phyloP scores from a whole-genome alignment of 1,139 yeast species.

The Kodamaea derodonti region DNA sequence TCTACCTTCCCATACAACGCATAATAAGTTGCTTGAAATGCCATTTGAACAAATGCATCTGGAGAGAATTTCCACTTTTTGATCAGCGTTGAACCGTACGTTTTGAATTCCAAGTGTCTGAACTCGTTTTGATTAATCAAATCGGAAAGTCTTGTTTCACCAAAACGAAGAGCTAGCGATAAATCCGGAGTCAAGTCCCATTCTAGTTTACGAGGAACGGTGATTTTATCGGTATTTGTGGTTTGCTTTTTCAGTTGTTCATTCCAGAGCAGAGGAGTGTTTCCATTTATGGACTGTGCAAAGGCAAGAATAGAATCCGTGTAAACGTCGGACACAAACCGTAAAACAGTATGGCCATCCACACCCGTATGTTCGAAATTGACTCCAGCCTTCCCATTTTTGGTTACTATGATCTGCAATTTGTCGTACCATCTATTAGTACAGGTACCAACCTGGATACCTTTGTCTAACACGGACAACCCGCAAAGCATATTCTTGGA shows the following conservation, averaged over 20 bases:
- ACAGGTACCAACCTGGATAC: conserved; percentile 90
- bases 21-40: conserved; percentile 89
- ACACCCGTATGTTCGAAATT: conserved; percentile 95
- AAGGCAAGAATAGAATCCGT: conserved; percentile 86
- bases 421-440: conserved; percentile 95
- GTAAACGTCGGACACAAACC: conserved; percentile 86
- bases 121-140: conserved; percentile 88
- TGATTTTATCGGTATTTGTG: conserved; percentile 24
- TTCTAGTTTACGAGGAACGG: conserved; percentile 81
- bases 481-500: conserved; percentile 88
- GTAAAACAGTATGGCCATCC: conserved; percentile 88
- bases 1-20: conserved; percentile 91
- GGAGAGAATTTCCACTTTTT: conserved; percentile 88
- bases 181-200: conserved; percentile 81
- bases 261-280: conserved; percentile 77
- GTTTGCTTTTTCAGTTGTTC: conserved; percentile 37
- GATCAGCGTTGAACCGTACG: conserved; percentile 73
- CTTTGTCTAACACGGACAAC: conserved; percentile 70
- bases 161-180: conserved; percentile 78
- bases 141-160: conserved; percentile 85
- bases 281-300: conserved; percentile 77
- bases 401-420: conserved; percentile 82
- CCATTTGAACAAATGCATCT: conserved; percentile 93
- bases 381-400: conserved; percentile 89
- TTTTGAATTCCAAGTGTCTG: conserved; percentile 70